Conservation (phyloP, 805 yeast genomes). For the Yamadazyma phyllophila region DNA sequence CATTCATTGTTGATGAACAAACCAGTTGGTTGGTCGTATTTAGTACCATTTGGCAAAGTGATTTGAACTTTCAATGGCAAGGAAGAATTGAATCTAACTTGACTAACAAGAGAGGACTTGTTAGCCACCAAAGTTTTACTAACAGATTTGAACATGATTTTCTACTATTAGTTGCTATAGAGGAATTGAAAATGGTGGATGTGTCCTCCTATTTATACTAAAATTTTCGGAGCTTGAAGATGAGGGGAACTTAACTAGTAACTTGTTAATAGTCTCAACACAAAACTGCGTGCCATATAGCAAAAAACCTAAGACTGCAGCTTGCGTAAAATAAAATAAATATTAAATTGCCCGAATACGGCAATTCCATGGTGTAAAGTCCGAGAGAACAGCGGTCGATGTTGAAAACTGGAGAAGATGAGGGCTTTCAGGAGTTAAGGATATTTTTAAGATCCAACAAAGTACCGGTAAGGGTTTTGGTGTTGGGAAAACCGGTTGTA, state of each 20-base stretch:
- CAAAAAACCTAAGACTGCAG: not conserved
- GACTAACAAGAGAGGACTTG: conserved; percentile 7
- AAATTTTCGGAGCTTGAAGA: not conserved
- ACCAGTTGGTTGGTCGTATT: conserved; percentile 81
- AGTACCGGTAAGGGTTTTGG: not conserved
- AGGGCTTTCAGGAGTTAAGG: conserved; percentile 1
- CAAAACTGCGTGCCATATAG: not conserved
- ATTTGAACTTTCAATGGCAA: conserved; percentile 44
- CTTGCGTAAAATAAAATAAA: not conserved
- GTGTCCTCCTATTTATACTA: conserved; percentile 5
- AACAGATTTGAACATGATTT: conserved; percentile 9
- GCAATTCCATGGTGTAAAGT: not conserved
- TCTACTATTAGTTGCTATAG: conserved; percentile 1
- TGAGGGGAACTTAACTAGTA: conserved; percentile 60
- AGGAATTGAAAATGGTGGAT: not conserved
- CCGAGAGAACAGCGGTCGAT: not conserved
- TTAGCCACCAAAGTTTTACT: conserved; percentile 1
- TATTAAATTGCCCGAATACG: not conserved
- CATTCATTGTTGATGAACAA: conserved; percentile 86
- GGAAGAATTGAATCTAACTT: conserved; percentile 25
- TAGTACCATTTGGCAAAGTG: conserved; percentile 68
- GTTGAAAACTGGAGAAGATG: conserved; percentile 1
- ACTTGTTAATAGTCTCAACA: conserved; percentile 1
- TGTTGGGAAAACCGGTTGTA: no score
- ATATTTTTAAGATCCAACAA: not conserved